phyloP scores from a whole-genome alignment of 2,329 filamentous ascomycete genomes.

The Colletotrichum eleusines region DNA sequence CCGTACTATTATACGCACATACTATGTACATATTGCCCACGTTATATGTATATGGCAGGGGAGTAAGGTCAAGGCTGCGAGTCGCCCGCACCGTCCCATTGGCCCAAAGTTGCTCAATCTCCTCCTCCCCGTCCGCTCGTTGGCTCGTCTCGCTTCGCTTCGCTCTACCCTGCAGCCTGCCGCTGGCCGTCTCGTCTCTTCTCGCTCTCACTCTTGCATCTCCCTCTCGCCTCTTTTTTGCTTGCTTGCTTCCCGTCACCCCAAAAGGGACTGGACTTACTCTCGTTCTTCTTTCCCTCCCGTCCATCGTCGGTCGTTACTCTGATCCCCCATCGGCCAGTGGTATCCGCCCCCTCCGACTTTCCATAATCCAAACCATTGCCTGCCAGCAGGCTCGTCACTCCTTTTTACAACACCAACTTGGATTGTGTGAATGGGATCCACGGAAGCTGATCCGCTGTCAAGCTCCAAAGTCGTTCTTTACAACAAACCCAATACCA shows the following conservation, averaged over 20 bases:
- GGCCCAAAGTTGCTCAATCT: conserved; percentile 26
- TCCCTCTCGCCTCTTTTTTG: conserved; percentile 45
- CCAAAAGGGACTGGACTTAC: conserved; percentile 40
- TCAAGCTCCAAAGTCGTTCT: conserved; percentile 50
- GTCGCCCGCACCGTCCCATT: conserved; percentile 9
- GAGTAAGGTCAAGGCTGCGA: conserved; percentile 17
- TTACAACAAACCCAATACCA: conserved; percentile 41
- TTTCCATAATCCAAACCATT: conserved; percentile 54
- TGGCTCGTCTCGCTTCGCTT: conserved; percentile 41
- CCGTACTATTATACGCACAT: too few species aligned
- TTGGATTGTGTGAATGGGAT: conserved; percentile 42
- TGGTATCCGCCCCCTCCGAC: conserved; percentile 45
- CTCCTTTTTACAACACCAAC: conserved; percentile 57
- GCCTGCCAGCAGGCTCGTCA: conserved; percentile 70
- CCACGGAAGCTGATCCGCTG: conserved; percentile 22
- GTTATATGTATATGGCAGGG: not conserved
- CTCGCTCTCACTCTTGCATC: conserved; percentile 16
- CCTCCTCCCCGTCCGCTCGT: conserved; percentile 31
- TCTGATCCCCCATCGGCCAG: conserved; percentile 43
- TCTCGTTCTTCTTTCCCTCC: conserved; percentile 46
- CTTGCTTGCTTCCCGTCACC: conserved; percentile 41
- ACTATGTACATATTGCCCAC: too few species aligned
- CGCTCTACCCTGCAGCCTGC: conserved; percentile 25
- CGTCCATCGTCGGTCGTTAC: conserved; percentile 49
- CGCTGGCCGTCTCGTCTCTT: conserved; percentile 13